Evolutionary conservation across 2,329 filamentous ascomycete species (phyloP), one percentile per base, ranked within the genome.

Genomic region (Ophiosphaerella herpotricha): DNA sequence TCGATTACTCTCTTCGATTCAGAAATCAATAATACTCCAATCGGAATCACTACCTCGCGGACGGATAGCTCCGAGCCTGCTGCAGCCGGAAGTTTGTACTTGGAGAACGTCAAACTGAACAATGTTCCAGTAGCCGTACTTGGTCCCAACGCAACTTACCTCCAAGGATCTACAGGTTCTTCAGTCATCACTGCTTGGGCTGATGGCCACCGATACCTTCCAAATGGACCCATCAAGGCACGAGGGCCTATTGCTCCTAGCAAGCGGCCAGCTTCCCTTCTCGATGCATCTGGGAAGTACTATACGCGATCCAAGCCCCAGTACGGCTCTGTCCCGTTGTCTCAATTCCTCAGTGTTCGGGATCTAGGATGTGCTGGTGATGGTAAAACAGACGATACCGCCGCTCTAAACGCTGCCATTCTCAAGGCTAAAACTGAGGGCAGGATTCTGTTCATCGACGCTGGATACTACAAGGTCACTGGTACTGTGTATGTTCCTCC

Each of bases 341-440:
- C 80, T 46, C 81, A 80, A 11, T 94, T 96, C 64, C 74, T 92
- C 55, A 63, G 57, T 34, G 66, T 60, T 23, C 60, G 67, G 18
- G 71, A 75, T 46, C 71, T 74, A 42, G 78, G 74, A 42, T 91
- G 89, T 63, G 88, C 85, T 73, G 92, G 92, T 63, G 91, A 97
- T 67, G 93, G 92, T 34, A 73, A 87, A 86, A n/a, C 67, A 3
- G 93, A 97, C 63, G 92, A 96, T 61, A 96, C 92, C 2, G 83
- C 80, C 3, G 87, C 86, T 6, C 85, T 94, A 61, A 91, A 96
- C 70, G 82, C 82, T 47, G 78, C 90, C 33, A 82, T 96, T 52
- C 76, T 92, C 71, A 82, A 75, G 46, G 83, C 82, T 18, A 80
- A 79, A 16, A 63, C 80, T 0, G 83, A 84, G 56, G 74, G 80